Percentiles rank a stretch among this genome's conserved stretches.
phyloP scores from a whole-genome alignment of 352 stramenopile species.

The Peronospora tabacina region DNA sequence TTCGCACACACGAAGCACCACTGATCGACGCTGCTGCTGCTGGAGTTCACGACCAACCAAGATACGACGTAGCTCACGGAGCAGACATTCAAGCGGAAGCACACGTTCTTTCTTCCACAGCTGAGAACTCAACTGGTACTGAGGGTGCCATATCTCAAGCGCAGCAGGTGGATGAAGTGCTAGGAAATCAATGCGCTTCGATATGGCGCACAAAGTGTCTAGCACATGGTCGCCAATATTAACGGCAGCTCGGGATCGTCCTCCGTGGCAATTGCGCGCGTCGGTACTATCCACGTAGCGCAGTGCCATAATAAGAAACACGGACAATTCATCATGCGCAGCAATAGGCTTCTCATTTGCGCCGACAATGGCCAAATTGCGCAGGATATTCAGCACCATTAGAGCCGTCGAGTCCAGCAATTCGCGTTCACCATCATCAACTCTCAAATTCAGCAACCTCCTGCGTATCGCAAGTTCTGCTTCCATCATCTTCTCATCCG shows the following conservation, averaged over 20 bases:
- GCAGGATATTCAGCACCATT: slow-evolving; percentile 68
- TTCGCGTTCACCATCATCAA: slow-evolving; percentile 41
- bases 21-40: slow-evolving; percentile 36
- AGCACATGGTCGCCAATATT: slow-evolving; percentile 64
- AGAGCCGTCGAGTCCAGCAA: slow-evolving; percentile 46
- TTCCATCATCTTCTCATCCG: slow-evolving; percentile 21
- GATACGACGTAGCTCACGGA: slow-evolving; percentile 45
- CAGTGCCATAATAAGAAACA: slow-evolving; percentile 56
- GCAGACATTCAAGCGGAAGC: slow-evolving; percentile 52
- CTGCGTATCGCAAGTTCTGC: slow-evolving; percentile 15
- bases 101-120: slow-evolving; percentile 57
- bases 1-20: slow-evolving; percentile 56
- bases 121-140: slow-evolving; percentile 51
- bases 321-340: slow-evolving; percentile 53
- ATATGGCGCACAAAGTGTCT: slow-evolving; percentile 65
- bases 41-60: slow-evolving; percentile 31
- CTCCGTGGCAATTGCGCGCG: slow-evolving; percentile 13
- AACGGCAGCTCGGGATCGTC: slow-evolving; percentile 23
- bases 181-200: slow-evolving; percentile 65
- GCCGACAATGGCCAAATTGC: slow-evolving; percentile 63
- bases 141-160: slow-evolving; percentile 50
- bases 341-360: slow-evolving; percentile 63
- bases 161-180: slow-evolving; percentile 43
- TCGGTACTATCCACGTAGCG: slow-evolving; percentile 34
- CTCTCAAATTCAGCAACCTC: slow-evolving; percentile 40